Evolutionary conservation across 2,329 filamentous ascomycete species (phyloP), one percentile per base, ranked within the genome.

Genomic region (Diaporthe sp.): DNA sequence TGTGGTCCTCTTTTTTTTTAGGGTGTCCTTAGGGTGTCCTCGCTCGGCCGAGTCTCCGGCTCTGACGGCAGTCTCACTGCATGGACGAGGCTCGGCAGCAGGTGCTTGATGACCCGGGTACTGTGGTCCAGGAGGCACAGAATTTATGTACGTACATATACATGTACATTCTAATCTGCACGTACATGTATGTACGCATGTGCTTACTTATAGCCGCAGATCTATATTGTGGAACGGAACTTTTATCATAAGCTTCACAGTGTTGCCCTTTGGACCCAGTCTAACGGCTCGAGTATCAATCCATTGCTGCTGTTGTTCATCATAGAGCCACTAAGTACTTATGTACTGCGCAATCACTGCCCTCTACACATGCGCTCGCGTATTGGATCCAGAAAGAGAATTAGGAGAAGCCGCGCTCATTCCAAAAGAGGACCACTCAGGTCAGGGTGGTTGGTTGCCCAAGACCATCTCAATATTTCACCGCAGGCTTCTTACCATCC

Each of bases 401-500:
- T 19, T 38, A 38, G 8, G n/a, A 40, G 9, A 38, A 13, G 3
- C 30, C 15, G 45, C 15, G 33, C 45, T 68, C 35, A 28, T 54
- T 38, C 28, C 22, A 47, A 28, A 54, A 10, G n/a, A 30, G 25
- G 13, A 25, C 22, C 17, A 64, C n/a, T 42, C 35, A 40, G 19
- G 8, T 17, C 19, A 45, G 35, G 47, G 45, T 42, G 70, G n/a
- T 28, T 40, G 38, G 9, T n/a, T 67, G 30, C 30, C 25, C n/a
- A 22, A n/a, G 6, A 25, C 28, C 58, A 30, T 60, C 45, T 79
- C 54, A 73, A 50, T 71, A 71, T 38, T 75, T 75, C 15, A 42
- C 28, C 67, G 70, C 57, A 22, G 66, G 52, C 71, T 70, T 76
- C 71, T 74, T 74, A 19, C 74, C 74, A 12, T 75, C 71, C 28